Conservation (phyloP, 192 early-diverging fungal genomes). For the Gamsiella multidivaricata region DNA sequence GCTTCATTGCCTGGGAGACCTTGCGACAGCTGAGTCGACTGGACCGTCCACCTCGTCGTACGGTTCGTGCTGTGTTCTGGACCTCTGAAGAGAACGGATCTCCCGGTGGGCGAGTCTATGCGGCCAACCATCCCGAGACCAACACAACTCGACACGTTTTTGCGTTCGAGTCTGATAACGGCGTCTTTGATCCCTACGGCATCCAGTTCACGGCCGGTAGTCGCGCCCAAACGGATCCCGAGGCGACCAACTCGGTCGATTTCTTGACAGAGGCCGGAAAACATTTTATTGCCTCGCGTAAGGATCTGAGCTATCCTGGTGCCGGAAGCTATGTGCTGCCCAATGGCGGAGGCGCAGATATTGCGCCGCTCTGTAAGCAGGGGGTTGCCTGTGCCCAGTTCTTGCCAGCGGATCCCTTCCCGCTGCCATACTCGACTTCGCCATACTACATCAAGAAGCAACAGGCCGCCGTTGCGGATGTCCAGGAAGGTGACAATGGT, state of each 20-base stretch:
- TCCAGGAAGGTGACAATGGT: background rate
- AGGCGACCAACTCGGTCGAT: constrained; percentile 31
- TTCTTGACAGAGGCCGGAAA: constrained; percentile 32
- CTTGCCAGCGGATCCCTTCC: constrained; percentile 59
- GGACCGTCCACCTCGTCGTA: constrained; percentile 56
- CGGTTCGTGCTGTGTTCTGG: constrained; percentile 71
- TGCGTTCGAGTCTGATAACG: constrained; percentile 71
- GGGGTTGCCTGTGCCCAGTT: constrained; percentile 68
- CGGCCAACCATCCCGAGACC: constrained; percentile 48
- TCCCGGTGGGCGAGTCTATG: constrained; percentile 65
- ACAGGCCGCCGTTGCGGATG: background rate
- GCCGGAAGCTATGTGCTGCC: constrained; percentile 56
- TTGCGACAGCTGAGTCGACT: constrained; percentile 45
- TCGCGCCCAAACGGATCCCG: constrained; percentile 2
- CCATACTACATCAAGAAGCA: constrained; percentile 29
- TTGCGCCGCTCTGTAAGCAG: constrained; percentile 61
- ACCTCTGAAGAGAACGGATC: constrained; percentile 70
- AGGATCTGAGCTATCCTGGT: constrained; percentile 53
- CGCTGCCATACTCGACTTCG: constrained; percentile 42
- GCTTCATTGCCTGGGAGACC: constrained; percentile 58
- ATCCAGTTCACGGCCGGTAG: constrained; percentile 55
- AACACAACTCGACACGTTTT: constrained; percentile 58
- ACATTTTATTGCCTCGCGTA: constrained; percentile 47
- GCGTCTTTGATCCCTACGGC: constrained; percentile 73
- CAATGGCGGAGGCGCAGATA: constrained; percentile 60